phyloP scores from a whole-genome alignment of 2,329 filamentous ascomycete genomes.

The Penicillium sp. region DNA sequence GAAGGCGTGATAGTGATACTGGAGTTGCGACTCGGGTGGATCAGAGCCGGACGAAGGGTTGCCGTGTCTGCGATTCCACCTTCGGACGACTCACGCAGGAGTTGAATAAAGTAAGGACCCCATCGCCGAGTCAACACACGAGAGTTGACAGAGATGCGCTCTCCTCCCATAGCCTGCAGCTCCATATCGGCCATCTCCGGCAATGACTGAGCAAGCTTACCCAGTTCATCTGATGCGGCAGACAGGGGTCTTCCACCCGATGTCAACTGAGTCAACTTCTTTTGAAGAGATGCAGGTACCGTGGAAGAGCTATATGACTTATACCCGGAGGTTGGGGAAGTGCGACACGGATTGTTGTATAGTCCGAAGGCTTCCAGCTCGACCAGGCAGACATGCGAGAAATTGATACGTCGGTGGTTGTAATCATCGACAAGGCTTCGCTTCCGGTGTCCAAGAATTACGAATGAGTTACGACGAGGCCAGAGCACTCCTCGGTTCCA shows the following conservation, averaged over 20 bases:
- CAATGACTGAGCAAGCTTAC: slow-evolving; percentile 74
- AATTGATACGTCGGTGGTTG: slow-evolving; percentile 96
- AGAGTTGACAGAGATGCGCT: slow-evolving; percentile 91
- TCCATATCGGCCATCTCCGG: slow-evolving; percentile 97
- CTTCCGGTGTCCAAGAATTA: slow-evolving; percentile 91
- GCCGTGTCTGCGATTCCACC: slow-evolving; percentile 70
- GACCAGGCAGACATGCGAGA: slow-evolving; percentile 93
- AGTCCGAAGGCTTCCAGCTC: slow-evolving; percentile 96
- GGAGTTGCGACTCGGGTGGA: slow-evolving; percentile 70
- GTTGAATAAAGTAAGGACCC: slow-evolving; percentile 94
- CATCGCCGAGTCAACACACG: slow-evolving; percentile 82
- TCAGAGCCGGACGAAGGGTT: slow-evolving; percentile 66
- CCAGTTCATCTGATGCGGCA: slow-evolving; percentile 79
- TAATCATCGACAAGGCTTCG: slow-evolving; percentile 95
- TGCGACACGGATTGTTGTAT: slow-evolving; percentile 89
- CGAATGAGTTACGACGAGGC: slow-evolving; percentile 91
- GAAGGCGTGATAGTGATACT: slow-evolving; percentile 79
- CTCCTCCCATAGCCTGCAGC: slow-evolving; percentile 85
- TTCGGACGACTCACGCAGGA: slow-evolving; percentile 77
- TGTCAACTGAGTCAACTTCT: slow-evolving; percentile 53
- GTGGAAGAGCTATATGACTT: slow-evolving; percentile 77
- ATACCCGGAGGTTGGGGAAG: slow-evolving; percentile 76
- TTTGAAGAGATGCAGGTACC: slow-evolving; percentile 57
- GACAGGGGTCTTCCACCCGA: slow-evolving; percentile 77
- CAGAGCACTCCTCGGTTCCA: slow-evolving; percentile 96